These are phyloP conservation scores for Plasmodium vivax DNA, from an alignment of 169 alveolate species.

Conservation along the genomic window DNA sequence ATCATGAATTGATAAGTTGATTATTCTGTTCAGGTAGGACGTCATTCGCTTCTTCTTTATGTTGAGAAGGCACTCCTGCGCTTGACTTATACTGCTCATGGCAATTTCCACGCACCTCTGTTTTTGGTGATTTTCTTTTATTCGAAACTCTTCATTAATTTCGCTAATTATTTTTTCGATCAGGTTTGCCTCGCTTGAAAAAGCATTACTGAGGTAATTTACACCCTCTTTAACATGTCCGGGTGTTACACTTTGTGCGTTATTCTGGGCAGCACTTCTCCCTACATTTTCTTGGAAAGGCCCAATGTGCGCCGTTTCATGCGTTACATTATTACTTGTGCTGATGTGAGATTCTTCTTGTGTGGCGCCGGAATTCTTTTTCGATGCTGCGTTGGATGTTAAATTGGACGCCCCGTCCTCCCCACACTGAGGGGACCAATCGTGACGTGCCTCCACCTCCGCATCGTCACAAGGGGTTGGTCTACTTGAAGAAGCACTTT, in stretches of 20 bases:
- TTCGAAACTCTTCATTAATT: not conserved
- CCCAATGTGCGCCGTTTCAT: not conserved
- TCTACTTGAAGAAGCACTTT: slow-evolving; percentile 3
- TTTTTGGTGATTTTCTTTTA: slow-evolving; percentile 22
- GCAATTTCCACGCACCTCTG: slow-evolving; percentile 50
- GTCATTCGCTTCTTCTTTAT: slow-evolving; percentile 46
- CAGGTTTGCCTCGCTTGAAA: not conserved
- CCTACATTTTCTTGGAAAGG: not conserved
- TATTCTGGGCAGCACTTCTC: not conserved
- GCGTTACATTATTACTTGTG: not conserved
- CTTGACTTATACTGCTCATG: slow-evolving; percentile 68
- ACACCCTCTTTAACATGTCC: not conserved
- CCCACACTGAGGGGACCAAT: not conserved
- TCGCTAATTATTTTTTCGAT: slow-evolving; percentile 4
- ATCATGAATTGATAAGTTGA: slow-evolving; percentile 30
- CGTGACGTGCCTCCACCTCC: not conserved
- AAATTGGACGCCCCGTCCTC: not conserved
- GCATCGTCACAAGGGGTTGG: not conserved
- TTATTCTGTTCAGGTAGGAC: slow-evolving; percentile 43
- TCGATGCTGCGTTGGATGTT: not conserved
- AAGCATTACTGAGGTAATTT: not conserved
- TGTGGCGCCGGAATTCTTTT: not conserved
- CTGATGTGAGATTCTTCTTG: not conserved
- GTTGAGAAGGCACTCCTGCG: slow-evolving; percentile 48
- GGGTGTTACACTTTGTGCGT: not conserved